phyloP scores from a whole-genome alignment of 129 eudicot species.

The Mikania micrantha region DNA sequence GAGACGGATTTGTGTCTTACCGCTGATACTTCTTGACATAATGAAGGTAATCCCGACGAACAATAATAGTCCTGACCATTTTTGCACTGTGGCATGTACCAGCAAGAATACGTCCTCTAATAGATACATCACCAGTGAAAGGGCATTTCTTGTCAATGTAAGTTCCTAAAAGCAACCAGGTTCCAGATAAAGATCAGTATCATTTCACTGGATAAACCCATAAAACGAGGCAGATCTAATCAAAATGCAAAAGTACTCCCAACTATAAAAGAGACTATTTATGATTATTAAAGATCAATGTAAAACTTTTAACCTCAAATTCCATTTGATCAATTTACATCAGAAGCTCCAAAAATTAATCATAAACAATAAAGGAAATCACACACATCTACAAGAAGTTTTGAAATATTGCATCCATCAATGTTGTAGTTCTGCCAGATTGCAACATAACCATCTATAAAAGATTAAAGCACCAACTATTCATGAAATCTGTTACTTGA shows the following conservation, averaged over 20 bases:
- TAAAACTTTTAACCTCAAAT: neutral
- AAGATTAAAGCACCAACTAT: neutral
- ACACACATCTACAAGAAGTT: neutral
- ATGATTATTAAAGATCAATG: neutral
- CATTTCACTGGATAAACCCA: neutral
- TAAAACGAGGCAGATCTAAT: neutral
- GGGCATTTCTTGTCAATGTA: conserved; percentile 27
- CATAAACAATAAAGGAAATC: neutral
- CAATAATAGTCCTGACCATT: conserved; percentile 38
- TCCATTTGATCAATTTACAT: neutral
- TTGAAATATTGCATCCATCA: neutral
- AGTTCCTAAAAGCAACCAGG: conserved; percentile 14
- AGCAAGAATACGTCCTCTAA: conserved; percentile 38
- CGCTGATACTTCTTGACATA: conserved; percentile 7
- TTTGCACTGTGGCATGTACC: conserved; percentile 41
- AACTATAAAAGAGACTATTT: neutral
- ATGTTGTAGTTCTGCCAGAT: too few species aligned
- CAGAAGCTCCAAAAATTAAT: neutral
- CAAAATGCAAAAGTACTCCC: neutral
- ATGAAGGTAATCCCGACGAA: conserved; percentile 15
- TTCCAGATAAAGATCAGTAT: neutral
- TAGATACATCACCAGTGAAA: conserved; percentile 8
- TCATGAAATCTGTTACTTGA: neutral
- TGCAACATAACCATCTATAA: neutral
- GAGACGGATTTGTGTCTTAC: neutral